Percentiles rank a stretch among this genome's conserved stretches.
These are phyloP conservation scores for Xylaria cubensis DNA, from an alignment of 495 filamentous ascomycete genomes.

Conservation along the genomic window DNA sequence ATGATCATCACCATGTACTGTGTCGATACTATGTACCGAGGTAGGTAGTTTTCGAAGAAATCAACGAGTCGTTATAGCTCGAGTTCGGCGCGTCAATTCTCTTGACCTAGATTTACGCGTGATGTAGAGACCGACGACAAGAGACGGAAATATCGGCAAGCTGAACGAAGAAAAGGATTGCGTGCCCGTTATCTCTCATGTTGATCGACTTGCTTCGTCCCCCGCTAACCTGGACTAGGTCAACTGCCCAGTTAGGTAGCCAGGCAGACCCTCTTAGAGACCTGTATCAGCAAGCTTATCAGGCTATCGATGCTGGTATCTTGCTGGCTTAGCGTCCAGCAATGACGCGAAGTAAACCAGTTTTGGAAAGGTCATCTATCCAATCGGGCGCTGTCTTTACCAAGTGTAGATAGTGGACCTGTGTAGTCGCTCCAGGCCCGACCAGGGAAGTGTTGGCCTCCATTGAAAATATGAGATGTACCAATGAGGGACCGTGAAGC, in stretches of 20 bases:
- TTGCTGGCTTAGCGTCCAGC: slow-evolving; percentile 12
- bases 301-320: not conserved
- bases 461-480: not conserved
- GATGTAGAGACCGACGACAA: not conserved
- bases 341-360: slow-evolving; percentile 23
- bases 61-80: not conserved
- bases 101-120: not conserved
- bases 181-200: slow-evolving; percentile 12
- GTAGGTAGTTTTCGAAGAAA: not conserved
- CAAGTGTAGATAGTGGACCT: not conserved
- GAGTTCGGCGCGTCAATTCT: slow-evolving; percentile 14
- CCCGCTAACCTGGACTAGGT: not conserved
- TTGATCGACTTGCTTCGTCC: slow-evolving; percentile 11
- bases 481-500: slow-evolving; percentile 10
- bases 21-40: not conserved
- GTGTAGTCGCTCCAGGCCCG: not conserved
- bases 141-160: slow-evolving; percentile 8
- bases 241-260: not conserved
- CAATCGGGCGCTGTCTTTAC: slow-evolving; percentile 21
- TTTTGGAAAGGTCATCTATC: slow-evolving; percentile 17
- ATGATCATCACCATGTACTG: not conserved
- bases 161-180: slow-evolving; percentile 15
- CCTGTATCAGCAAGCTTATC: not conserved
- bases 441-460: not conserved
- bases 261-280: not conserved